Evolutionary conservation across 768 basidiomycete genomes (phyloP).

Genomic region (Lactifluus echinatus): DNA sequence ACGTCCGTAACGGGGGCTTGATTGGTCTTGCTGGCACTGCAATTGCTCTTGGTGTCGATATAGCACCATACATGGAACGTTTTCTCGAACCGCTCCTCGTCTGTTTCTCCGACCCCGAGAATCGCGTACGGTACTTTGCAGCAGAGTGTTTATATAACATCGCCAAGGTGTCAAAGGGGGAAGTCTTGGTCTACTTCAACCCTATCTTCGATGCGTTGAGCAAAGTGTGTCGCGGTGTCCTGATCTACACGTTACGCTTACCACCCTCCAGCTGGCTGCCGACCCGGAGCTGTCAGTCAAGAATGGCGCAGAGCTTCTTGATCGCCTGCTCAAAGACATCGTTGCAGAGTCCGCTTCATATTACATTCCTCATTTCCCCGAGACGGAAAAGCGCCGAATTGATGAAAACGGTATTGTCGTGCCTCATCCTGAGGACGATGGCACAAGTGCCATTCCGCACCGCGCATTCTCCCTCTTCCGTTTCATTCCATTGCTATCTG

Average conservation of each 20-base stretch:
- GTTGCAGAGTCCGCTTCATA: constrained; percentile 94
- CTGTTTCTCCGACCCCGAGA: constrained; percentile 92
- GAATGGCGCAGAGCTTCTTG: constrained; percentile 95
- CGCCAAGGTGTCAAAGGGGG: constrained; percentile 93
- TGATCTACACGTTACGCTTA: not conserved
- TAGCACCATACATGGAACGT: constrained; percentile 89
- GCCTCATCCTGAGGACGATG: constrained; percentile 47
- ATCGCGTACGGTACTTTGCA: constrained; percentile 93
- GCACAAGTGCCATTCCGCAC: constrained; percentile 32
- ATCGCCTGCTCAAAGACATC: constrained; percentile 95
- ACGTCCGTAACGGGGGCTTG: constrained; percentile 88
- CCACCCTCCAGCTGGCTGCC: constrained; percentile 66
- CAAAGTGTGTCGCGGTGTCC: constrained; percentile 52
- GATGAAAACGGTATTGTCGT: constrained; percentile 54
- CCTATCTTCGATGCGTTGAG: constrained; percentile 96
- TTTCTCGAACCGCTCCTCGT: constrained; percentile 83
- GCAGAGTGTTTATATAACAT: constrained; percentile 99
- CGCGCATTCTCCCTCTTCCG: constrained; percentile 90
- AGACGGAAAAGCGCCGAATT: constrained; percentile 57
- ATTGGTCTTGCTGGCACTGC: constrained; percentile 95
- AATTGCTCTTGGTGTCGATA: constrained; percentile 91
- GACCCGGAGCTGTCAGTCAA: constrained; percentile 95
- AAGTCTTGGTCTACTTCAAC: constrained; percentile 94
- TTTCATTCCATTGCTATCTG: constrained; percentile 89
- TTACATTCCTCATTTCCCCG: constrained; percentile 83